Base-by-base conservation (phyloP, 208 protist species). In the Trypanosomatidae sp. region DNA sequence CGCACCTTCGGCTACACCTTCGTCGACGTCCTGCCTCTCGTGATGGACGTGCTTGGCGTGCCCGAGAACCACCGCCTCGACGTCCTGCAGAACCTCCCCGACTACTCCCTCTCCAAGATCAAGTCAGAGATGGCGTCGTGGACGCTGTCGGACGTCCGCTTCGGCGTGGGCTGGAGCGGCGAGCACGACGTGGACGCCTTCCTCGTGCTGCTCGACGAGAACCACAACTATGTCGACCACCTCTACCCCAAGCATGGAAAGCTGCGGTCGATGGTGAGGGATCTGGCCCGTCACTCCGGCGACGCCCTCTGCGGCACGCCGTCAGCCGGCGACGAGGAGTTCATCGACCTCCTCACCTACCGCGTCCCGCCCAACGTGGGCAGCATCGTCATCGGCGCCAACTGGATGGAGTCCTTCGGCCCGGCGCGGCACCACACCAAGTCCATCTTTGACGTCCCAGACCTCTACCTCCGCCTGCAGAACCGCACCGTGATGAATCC, bases 151-250 rank as follows among this genome's bases (percentile, higher is more conserved):
- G 85, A 94, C 47, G 83, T 96, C 17, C 90, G 87, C 60, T 90
- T 96, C 67, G 91, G 89, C 55, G 69, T 96, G 19, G 91, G 91
- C 47, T 94, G 91, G 90, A 67, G 66, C 58, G 85, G 86, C 50
- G 89, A 92, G 71, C 80, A 93, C 74, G 91, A 96, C 70, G 46
- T 96, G 4, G 89, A 96, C 66, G 89, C 91, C 36, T 94, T 92
- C 66, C 78, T 91, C 69, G 80, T 96, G 12, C 70, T 96, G 68
- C 73, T 96, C 25, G 87, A 96, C 66, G 83, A 82, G 44, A 58
- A 84, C 49, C 73, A 93, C 74, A 71, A 87, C 58, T 94, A 96
- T 73, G 69, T 96, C 25, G 91, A 93, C 60, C 86, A 92, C 65
- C 36, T 96, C 25, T 80, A 86, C 67, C 77, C 91, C 15, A 94